Evolutionary conservation across 2,329 filamentous ascomycete genomes (phyloP).

Genomic region (Ophiocordyceps unilateralis): DNA sequence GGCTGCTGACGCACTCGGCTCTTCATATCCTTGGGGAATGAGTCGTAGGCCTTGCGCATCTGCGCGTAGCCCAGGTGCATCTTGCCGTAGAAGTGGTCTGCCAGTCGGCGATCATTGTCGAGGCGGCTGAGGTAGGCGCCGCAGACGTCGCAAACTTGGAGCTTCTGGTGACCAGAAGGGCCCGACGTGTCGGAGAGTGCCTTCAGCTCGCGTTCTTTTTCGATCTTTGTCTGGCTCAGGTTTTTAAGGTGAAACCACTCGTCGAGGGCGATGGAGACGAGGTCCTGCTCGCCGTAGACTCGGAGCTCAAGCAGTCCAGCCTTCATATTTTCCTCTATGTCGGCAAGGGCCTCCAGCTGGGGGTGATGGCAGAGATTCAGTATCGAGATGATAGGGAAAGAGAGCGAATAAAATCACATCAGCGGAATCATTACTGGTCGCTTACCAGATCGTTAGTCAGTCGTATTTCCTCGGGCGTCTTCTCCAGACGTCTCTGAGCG

Average conservation of each 20-base stretch:
- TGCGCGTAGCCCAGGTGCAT: slow-evolving; percentile 98
- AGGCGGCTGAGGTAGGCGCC: slow-evolving; percentile 83
- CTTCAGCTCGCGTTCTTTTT: slow-evolving; percentile 77
- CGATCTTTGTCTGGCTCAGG: slow-evolving; percentile 64
- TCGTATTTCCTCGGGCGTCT: slow-evolving; percentile 92
- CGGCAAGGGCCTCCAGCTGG: slow-evolving; percentile 63
- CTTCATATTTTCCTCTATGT: slow-evolving; percentile 62
- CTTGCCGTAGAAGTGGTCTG: slow-evolving; percentile 98
- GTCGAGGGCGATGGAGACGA: slow-evolving; percentile 66
- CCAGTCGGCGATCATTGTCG: slow-evolving; percentile 84
- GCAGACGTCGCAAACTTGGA: slow-evolving; percentile 97
- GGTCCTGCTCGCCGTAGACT: slow-evolving; percentile 9
- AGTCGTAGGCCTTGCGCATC: slow-evolving; percentile 87
- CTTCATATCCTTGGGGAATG: slow-evolving; percentile 75
- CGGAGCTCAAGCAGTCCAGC: slow-evolving; percentile 65
- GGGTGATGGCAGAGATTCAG: background rate
- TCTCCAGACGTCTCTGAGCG: slow-evolving; percentile 80
- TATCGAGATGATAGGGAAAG: background rate
- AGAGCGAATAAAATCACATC: background rate
- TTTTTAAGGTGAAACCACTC: slow-evolving; percentile 77
- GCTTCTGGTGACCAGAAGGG: slow-evolving; percentile 87
- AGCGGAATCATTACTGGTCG: too few species aligned
- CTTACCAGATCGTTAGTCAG: slow-evolving; percentile 72
- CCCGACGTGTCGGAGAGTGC: slow-evolving; percentile 81
- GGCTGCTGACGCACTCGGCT: slow-evolving; percentile 39